Evolutionary conservation across 805 yeast species (phyloP), one percentile per base, ranked within the genome.

Genomic region (Kazachstania viticola): DNA sequence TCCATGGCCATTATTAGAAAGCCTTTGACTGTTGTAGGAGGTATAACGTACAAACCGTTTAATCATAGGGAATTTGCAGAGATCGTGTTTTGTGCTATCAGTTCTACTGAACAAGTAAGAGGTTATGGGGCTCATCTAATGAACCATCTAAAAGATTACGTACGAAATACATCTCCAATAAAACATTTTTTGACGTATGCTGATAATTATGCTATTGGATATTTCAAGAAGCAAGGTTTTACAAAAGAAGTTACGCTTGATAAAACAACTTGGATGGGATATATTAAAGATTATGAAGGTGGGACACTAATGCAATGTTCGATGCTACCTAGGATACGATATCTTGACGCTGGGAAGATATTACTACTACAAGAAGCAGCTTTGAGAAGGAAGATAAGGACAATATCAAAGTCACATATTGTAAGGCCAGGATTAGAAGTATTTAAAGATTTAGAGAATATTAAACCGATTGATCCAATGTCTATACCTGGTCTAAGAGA

Each of bases 121-220:
- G 99, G 98, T 22, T 91, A 91, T 53, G 99, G 99, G 58, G 98
- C 98, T 0, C 98, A 91, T 58, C 58, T 91, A 49, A 91, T 91
- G 99, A 91, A 91, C 56, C 99, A 91, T 61, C 63, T 91, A 45
- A 91, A 91, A 51, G 98, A 91, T 58, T 91, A 88, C 56, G 96
- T 91, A 25, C 67, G 84, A 44, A 78, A 84, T 14, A 85, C 96
- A 0, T 73, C 93, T 7, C 81, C 79, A 17, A 78, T 88, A 35
- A 76, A 75, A 58, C 78, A 88, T 54, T 88, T 88, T 51, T 58
- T 88, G 40, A 88, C 97, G 1, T 88, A 91, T 61, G 99, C 99
- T 4, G 99, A 91, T 64, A 91, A 91, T 59, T 91, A 91, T 56
- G 99, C 99, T 35, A 88, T 91, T 57, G 99, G 99, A 2, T 91